Conservation (phyloP, 2,329 filamentous ascomycete species). For the Alternaria gaisen region DNA sequence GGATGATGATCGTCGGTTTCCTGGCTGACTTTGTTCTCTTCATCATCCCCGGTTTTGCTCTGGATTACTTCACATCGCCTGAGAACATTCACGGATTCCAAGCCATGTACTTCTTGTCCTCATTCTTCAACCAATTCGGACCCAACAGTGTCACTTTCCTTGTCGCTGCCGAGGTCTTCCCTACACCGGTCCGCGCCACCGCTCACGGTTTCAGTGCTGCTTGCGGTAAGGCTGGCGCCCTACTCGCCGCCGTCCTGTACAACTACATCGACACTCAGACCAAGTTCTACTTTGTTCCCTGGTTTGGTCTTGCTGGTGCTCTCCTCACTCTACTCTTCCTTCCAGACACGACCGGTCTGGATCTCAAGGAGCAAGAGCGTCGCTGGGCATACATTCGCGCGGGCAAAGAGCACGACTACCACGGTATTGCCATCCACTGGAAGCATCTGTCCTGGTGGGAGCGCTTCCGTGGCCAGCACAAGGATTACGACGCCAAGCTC, state of each 20-base stretch:
- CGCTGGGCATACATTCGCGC: constrained; percentile 87
- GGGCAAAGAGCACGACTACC: constrained; percentile 82
- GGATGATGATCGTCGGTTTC: constrained; percentile 96
- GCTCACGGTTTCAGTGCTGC: constrained; percentile 96
- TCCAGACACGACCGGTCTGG: constrained; percentile 95
- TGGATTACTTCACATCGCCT: constrained; percentile 78
- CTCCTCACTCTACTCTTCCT: constrained; percentile 85
- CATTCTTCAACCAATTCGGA: constrained; percentile 99
- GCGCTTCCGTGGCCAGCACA: constrained; percentile 77
- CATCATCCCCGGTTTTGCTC: constrained; percentile 88
- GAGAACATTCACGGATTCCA: constrained; percentile 87
- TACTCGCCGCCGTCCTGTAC: constrained; percentile 88
- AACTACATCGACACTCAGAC: constrained; percentile 88
- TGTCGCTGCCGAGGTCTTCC: constrained; percentile 95
- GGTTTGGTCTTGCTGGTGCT: constrained; percentile 91
- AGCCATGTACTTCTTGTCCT: constrained; percentile 97
- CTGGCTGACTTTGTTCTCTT: constrained; percentile 93
- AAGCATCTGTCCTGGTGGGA: constrained; percentile 91
- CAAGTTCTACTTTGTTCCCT: constrained; percentile 92
- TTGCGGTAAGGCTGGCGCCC: constrained; percentile 85
- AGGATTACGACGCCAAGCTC: constrained; percentile 75
- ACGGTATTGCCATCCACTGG: constrained; percentile 90
- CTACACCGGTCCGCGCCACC: constrained; percentile 89
- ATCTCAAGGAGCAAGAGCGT: constrained; percentile 96
- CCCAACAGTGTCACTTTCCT: constrained; percentile 97